Conservation (phyloP, 805 yeast genomes). For the Ogataea chonburiensis region DNA sequence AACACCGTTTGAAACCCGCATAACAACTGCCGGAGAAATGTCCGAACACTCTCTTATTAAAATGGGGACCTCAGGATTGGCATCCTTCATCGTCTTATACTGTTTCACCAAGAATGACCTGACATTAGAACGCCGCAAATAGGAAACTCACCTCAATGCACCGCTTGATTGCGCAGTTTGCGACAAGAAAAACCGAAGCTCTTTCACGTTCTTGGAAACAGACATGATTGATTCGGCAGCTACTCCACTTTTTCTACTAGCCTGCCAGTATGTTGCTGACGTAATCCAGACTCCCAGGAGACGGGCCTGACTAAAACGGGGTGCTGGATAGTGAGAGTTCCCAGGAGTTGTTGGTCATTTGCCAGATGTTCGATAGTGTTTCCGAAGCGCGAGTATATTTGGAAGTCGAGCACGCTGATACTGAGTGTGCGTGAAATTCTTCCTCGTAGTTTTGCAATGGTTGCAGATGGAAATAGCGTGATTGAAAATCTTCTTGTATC, state of each 20-base stretch:
- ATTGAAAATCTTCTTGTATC: slow-evolving; percentile 17
- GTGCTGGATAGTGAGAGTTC: slow-evolving; percentile 8
- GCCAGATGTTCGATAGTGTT: slow-evolving; percentile 13
- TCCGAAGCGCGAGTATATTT: slow-evolving; percentile 22
- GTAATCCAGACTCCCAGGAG: slow-evolving; percentile 10
- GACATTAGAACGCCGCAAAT: not conserved
- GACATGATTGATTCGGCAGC: slow-evolving; percentile 16
- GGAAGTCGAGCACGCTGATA: slow-evolving; percentile 25
- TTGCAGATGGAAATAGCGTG: slow-evolving; percentile 33
- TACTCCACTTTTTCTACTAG: slow-evolving; percentile 10
- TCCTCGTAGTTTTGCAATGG: slow-evolving; percentile 38
- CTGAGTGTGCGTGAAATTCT: slow-evolving; percentile 28
- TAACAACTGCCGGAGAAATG: slow-evolving; percentile 69
- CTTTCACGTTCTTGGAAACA: slow-evolving; percentile 59
- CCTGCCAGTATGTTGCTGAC: slow-evolving; percentile 4
- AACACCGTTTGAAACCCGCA: slow-evolving; percentile 62
- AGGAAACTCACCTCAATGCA: slow-evolving; percentile 46
- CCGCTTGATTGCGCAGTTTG: slow-evolving; percentile 74
- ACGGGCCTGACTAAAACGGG: slow-evolving; percentile 3
- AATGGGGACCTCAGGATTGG: slow-evolving; percentile 68
- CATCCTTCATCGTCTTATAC: slow-evolving; percentile 63
- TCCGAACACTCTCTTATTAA: slow-evolving; percentile 76
- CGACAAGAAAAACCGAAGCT: slow-evolving; percentile 77
- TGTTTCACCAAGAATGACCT: slow-evolving; percentile 60
- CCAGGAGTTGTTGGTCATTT: slow-evolving; percentile 23